Evolutionary conservation across 1,284 basidiomycete genomes (phyloP).

Genomic region (Athelia sp.): DNA sequence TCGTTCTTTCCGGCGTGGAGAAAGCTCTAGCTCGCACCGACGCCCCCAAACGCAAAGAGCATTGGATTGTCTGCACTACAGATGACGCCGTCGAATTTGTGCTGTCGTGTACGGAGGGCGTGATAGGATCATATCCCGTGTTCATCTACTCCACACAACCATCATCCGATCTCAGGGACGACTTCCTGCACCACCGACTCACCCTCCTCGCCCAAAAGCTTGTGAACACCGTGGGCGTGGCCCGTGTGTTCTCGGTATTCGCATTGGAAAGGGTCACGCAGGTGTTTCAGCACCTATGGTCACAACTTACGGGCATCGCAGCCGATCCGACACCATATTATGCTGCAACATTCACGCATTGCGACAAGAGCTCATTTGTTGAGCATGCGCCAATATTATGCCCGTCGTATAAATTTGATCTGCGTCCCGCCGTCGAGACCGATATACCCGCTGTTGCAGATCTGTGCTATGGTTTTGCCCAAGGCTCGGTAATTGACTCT

Average conservation of each 20-base stretch:
- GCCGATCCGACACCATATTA: conserved; percentile 49
- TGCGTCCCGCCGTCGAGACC: conserved; percentile 37
- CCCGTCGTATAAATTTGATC: conserved; percentile 24
- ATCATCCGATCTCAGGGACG: conserved; percentile 21
- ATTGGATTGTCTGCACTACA: conserved; percentile 49
- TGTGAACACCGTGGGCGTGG: conserved; percentile 16
- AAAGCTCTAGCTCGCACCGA: conserved; percentile 21
- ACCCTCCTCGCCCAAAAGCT: conserved; percentile 28
- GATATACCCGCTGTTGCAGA: conserved; percentile 40
- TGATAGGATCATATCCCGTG: conserved; percentile 51
- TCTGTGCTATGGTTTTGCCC: conserved; percentile 53
- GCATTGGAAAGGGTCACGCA: conserved; percentile 43
- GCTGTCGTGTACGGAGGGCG: conserved; percentile 49
- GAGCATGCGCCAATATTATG: conserved; percentile 17
- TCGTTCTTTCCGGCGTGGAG: conserved; percentile 46
- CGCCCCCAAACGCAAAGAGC: conserved; percentile 18
- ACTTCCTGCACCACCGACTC: conserved; percentile 31
- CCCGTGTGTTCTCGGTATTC: conserved; percentile 65
- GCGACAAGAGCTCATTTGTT: conserved; percentile 40
- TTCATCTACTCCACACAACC: conserved; percentile 45
- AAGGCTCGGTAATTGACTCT: conserved; percentile 44
- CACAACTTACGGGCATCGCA: conserved; percentile 32
- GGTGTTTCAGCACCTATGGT: conserved; percentile 46
- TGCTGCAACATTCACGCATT: conserved; percentile 52
- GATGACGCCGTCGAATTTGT: conserved; percentile 41